Evolutionary conservation across 371 early-diverging fungal species (phyloP).

Genomic region (Circinella umbellata): DNA sequence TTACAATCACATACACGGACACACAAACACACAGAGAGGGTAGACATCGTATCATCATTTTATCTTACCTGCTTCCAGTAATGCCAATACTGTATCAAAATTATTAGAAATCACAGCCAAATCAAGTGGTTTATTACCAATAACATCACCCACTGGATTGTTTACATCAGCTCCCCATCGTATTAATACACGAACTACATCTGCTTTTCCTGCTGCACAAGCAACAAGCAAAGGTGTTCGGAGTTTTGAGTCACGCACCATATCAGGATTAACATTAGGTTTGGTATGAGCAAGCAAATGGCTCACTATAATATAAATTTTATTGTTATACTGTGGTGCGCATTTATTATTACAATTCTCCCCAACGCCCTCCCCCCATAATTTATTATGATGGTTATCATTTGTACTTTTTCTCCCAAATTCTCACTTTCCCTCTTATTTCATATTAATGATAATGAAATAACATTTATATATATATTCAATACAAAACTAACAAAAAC

Average conservation of each 20-base stretch:
- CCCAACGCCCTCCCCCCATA: too few species aligned
- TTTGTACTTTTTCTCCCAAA: too few species aligned
- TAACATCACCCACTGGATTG: constrained; percentile 51
- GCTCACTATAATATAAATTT: constrained; percentile 23
- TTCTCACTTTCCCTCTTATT: too few species aligned
- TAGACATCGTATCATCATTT: background rate
- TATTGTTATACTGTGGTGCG: too few species aligned
- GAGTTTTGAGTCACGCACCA: constrained; percentile 50
- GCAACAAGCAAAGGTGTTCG: constrained; percentile 52
- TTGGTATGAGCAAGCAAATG: constrained; percentile 32
- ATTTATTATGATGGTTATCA: too few species aligned
- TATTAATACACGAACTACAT: constrained; percentile 36
- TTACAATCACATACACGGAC: too few species aligned
- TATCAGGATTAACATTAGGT: constrained; percentile 40
- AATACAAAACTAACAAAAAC: too few species aligned
- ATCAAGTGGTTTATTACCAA: constrained; percentile 54
- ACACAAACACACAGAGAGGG: too few species aligned
- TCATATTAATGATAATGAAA: too few species aligned
- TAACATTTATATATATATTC: too few species aligned
- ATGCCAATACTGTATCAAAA: constrained; percentile 46
- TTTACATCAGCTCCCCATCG: constrained; percentile 49
- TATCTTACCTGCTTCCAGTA: constrained; percentile 44
- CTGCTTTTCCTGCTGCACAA: constrained; percentile 51
- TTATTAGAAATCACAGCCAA: constrained; percentile 50
- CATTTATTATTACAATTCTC: too few species aligned